phyloP scores from a whole-genome alignment of 495 filamentous ascomycete genomes.

The Penicillium coffeae region DNA sequence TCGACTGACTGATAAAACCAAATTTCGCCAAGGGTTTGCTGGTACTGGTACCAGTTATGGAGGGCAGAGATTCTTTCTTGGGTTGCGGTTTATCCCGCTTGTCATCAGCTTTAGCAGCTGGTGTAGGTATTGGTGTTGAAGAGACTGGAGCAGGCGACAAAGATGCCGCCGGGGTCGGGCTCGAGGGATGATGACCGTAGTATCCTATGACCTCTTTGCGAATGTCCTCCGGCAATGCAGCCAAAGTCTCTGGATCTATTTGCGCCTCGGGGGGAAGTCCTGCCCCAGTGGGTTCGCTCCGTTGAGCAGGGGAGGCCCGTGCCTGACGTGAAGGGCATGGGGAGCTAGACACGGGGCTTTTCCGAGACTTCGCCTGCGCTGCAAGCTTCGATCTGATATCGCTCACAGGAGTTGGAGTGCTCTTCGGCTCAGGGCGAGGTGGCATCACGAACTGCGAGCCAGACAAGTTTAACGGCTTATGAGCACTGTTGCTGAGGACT shows the following conservation, averaged over 20 bases:
- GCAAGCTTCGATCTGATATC: slow-evolving; percentile 76
- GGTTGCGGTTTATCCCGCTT: slow-evolving; percentile 54
- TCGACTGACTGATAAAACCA: slow-evolving; percentile 2
- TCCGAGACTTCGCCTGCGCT: slow-evolving; percentile 40
- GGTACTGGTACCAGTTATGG: slow-evolving; percentile 29
- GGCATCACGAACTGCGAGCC: slow-evolving; percentile 90
- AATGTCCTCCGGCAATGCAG: slow-evolving; percentile 77
- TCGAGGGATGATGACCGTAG: slow-evolving; percentile 41
- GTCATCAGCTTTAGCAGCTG: slow-evolving; percentile 24
- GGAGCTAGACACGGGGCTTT: slow-evolving; percentile 20
- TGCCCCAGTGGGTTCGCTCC: slow-evolving; percentile 6
- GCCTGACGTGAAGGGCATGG: slow-evolving; percentile 27
- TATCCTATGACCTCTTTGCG: slow-evolving; percentile 72
- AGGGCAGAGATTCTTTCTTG: slow-evolving; percentile 51
- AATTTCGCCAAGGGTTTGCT: slow-evolving; percentile 31
- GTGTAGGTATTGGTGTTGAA: slow-evolving; percentile 45
- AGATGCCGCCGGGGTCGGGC: neutral
- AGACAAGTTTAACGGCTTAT: slow-evolving; percentile 66
- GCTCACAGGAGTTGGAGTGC: slow-evolving; percentile 70
- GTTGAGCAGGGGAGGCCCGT: slow-evolving; percentile 18
- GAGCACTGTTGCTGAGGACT: slow-evolving; percentile 51
- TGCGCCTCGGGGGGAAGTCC: slow-evolving; percentile 51
- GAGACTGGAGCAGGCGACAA: slow-evolving; percentile 19
- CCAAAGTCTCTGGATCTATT: slow-evolving; percentile 68
- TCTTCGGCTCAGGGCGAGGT: slow-evolving; percentile 67